phyloP scores from a whole-genome alignment of 345 rosid species.

The Bretschneidera sinensis region DNA sequence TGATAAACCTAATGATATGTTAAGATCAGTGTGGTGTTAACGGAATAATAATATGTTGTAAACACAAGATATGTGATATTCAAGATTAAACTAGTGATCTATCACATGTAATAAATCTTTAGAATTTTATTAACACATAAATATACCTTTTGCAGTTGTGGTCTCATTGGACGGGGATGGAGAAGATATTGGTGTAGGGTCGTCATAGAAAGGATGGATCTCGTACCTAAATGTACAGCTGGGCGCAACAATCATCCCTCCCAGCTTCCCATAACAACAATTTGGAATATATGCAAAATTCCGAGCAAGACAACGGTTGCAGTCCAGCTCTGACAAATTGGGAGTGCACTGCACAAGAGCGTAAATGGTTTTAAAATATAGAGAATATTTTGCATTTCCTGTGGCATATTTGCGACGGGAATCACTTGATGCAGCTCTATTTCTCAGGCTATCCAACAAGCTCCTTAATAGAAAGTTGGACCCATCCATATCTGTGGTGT shows the following conservation, averaged over 20 bases:
- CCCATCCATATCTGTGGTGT: conserved; percentile 7
- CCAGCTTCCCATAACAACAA: background rate
- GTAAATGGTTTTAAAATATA: background rate
- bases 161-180: too few relatives aligned
- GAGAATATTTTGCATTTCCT: background rate
- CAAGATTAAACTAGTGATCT: too few relatives aligned
- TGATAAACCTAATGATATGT: too few relatives aligned
- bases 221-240: conserved; percentile 35
- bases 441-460: conserved; percentile 12
- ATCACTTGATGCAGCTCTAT: conserved; percentile 13
- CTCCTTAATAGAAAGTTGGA: conserved; percentile 5
- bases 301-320: background rate
- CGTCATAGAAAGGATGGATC: conserved; percentile 22
- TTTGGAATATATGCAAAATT: background rate
- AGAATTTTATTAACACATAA: too few relatives aligned
- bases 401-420: conserved; percentile 15
- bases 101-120: too few relatives aligned
- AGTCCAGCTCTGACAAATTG: background rate
- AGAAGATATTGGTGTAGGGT: too few relatives aligned
- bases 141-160: too few relatives aligned
- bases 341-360: background rate
- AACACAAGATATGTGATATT: too few relatives aligned
- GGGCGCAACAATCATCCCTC: conserved; percentile 23
- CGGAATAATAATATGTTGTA: too few relatives aligned
- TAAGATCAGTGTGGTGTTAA: too few relatives aligned